Evolutionary conservation across 2,329 filamentous ascomycete species (phyloP), one percentile per base, ranked within the genome.

Genomic region (Fusarium xyrophilum): DNA sequence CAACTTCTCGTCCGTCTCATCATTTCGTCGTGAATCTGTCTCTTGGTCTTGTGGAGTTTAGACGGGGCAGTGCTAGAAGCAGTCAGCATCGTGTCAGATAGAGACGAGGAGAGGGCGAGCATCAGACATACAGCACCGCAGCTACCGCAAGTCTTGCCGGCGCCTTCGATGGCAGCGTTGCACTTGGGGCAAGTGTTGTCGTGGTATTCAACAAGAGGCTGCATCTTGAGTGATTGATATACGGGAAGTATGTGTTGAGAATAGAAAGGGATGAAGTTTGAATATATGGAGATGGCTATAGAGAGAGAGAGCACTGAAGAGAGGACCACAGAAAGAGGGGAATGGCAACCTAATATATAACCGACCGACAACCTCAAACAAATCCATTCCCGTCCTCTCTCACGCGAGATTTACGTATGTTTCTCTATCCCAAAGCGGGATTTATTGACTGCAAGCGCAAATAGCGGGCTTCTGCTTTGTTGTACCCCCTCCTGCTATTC

Each of bases 101-200:
- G 30, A 7, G 23, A 28, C 14, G 28, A 23, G 38, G 28, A 23
- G 38, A 46, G 13, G 13, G 5, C 10, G 10, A 39, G 30, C 13
- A 19, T 32, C 17, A 25, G 35, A 81, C 86, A 73, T 81, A 88
- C 86, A 73, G 86, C 85, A 58, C 86, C 86, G 79, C 86, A 88
- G 60, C 81, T 79, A 61, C 74, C 72, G 80, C 86, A 88, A 64
- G 80, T 82, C 85, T 88, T 88, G 79, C 73, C 71, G 42, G 73
- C 71, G 71, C 80, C 80, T 47, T 77, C 73, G 71, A 83, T 81
- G 74, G 79, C 65, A 72, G 81, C 79, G 72, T 81, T 82, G 82
- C 86, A 88, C 80, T 85, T 87, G 80, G 86, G 86, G 82, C 86
- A 88, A 72, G 75, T 69, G 60, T 75, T 71, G 74, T 80, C 75